Evolutionary conservation across 306 rosid species (phyloP), one percentile per base, ranked within the genome.

Genomic region (Senna siamea): DNA sequence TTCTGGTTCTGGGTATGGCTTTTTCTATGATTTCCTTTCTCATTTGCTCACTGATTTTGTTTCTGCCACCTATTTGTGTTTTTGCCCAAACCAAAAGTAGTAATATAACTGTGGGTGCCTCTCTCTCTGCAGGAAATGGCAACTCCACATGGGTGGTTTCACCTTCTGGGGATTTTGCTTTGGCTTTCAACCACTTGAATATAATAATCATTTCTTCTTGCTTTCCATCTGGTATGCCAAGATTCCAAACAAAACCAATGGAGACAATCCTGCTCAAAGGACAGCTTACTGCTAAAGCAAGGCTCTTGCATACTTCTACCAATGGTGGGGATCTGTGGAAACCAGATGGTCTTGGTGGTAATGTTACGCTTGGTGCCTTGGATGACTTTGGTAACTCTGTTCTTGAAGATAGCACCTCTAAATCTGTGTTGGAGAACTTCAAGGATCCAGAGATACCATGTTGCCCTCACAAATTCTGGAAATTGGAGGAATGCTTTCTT

Each of bases 151-250:
- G 88, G 92, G 28, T 85, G 9, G 70, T 73, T 77, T 90, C 93
- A 5, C 85, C 91, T 57, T 83, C 88, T 5, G 80, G 78, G 14
- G 87, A 88, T 54, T 90, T 90, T 57, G 87, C 91, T 88, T 88
- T 46, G 87, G 93, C n/a, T 87, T 89, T 77, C 53, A 40, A 13
- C 79, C 69, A n/a, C 75, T 66, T n/a, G 0, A 52, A 0, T 22
- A 11, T 18, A 19, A 17, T 11, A 18, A 47, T 19, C 72, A 58
- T 53, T 8, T 17, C 23, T 85, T 83, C 84, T 62, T 87, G 46
- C 87, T 84, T 38, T 76, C 86, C 50, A 80, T 85, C n/a, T 90
- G 93, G 90, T 90, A 69, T 74, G 66, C 80, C 5, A 83, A 68
- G 2, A 63, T 88, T 35, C 80, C 63, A n/a, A n/a, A 7, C 59